These are phyloP conservation scores for Clavispora santaluciae DNA, from an alignment of 805 yeast species.

Conservation along the genomic window DNA sequence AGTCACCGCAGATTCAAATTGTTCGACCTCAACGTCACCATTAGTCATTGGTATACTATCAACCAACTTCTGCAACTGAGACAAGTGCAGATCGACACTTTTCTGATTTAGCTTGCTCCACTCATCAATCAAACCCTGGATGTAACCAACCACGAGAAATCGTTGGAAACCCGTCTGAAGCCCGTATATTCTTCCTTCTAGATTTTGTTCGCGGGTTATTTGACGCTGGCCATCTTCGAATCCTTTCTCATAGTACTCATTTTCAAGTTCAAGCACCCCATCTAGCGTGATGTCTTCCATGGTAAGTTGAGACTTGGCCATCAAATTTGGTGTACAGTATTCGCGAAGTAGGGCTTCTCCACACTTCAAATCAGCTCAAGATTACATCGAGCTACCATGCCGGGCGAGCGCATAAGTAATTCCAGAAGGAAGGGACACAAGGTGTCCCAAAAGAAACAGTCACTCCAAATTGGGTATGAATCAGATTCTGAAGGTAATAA, in stretches of 20 bases:
- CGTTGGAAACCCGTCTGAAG: conserved; percentile 73
- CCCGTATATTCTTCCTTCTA: conserved; percentile 84
- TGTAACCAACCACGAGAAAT: conserved; percentile 64
- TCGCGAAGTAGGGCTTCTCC: background rate
- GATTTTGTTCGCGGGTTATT: conserved; percentile 52
- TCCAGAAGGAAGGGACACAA: background rate
- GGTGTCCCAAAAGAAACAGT: background rate
- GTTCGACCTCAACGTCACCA: conserved; percentile 51
- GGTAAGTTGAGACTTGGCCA: background rate
- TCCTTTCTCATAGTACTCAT: conserved; percentile 61
- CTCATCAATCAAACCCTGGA: conserved; percentile 44
- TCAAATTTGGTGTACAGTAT: background rate
- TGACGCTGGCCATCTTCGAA: conserved; percentile 63
- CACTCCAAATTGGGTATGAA: conserved; percentile 8
- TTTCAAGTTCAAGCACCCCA: conserved; percentile 55
- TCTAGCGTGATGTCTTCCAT: conserved; percentile 34
- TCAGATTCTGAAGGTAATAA: conserved; percentile 14
- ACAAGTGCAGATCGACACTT: conserved; percentile 19
- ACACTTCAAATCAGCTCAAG: background rate
- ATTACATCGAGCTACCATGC: background rate
- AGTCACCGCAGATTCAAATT: conserved; percentile 45
- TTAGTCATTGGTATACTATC: conserved; percentile 27
- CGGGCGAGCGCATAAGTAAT: background rate
- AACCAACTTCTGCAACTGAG: conserved; percentile 25
- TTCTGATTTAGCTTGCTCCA: conserved; percentile 23